A percentile compares a stretch with the other conserved stretches of the same genome.
Conservation (phyloP, 257 asterid genomes). For the Eustoma russellianum region DNA sequence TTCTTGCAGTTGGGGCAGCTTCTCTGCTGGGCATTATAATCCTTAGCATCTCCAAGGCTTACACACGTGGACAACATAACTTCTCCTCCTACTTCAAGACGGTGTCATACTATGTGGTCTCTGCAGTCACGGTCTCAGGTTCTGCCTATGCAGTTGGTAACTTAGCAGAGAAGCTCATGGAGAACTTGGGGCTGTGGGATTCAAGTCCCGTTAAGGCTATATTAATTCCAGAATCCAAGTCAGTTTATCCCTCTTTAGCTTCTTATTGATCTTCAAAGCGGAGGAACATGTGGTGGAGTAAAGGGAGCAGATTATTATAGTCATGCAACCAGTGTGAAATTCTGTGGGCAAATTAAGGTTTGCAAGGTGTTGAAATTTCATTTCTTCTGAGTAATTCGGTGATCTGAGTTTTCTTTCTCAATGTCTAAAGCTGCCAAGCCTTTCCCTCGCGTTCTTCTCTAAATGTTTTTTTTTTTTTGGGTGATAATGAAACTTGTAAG, state of each 20-base stretch:
- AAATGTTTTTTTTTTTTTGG: no score
- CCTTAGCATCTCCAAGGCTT: constrained; percentile 39
- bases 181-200: constrained; percentile 33
- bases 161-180: constrained; percentile 15
- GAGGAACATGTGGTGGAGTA: no score
- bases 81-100: constrained; percentile 38
- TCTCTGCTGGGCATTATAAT: constrained; percentile 47
- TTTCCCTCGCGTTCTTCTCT: no score
- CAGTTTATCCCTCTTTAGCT: constrained; percentile 13
- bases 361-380: no score
- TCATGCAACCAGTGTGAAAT: no score
- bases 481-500: no score
- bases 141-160: constrained; percentile 36
- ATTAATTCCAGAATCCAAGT: constrained; percentile 7
- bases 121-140: constrained; percentile 33
- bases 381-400: no score
- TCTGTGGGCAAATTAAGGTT: no score
- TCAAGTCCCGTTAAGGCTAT: constrained; percentile 4
- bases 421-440: no score
- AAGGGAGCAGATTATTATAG: no score
- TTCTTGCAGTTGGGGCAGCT: constrained; percentile 44
- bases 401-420: no score
- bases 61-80: constrained; percentile 43
- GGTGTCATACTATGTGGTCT: constrained; percentile 27
- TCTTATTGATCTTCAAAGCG: constrained; percentile 19